Percentiles rank a stretch among this genome's conserved stretches.
These are phyloP conservation scores for Colletotrichum liriopes DNA, from an alignment of 2,329 filamentous ascomycete species.

Conservation along the genomic window DNA sequence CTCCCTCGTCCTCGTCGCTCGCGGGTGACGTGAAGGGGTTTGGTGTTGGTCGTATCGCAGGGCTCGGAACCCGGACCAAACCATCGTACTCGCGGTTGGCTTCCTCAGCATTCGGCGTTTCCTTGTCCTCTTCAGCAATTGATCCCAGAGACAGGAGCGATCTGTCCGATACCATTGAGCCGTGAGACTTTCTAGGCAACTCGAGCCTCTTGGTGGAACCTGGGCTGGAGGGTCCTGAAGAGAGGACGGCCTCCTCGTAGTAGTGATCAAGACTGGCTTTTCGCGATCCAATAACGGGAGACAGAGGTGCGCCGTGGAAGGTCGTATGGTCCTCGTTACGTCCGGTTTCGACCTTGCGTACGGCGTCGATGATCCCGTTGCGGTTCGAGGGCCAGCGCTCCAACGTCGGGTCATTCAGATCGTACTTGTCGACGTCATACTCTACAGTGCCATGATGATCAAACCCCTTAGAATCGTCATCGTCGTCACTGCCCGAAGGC, in stretches of 20 bases:
- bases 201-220: slow-evolving; percentile 49
- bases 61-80: slow-evolving; percentile 50
- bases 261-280: slow-evolving; percentile 55
- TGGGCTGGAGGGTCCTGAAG: slow-evolving; percentile 55
- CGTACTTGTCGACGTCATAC: slow-evolving; percentile 50
- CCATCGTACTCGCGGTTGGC: slow-evolving; percentile 35
- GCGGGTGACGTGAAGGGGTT: slow-evolving; percentile 45
- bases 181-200: slow-evolving; percentile 48
- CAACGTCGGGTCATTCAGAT: slow-evolving; percentile 64
- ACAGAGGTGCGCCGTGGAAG: slow-evolving; percentile 54
- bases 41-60: slow-evolving; percentile 45
- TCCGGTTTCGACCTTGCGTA: slow-evolving; percentile 63
- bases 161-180: slow-evolving; percentile 50
- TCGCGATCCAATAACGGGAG: slow-evolving; percentile 54
- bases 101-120: slow-evolving; percentile 35
- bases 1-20: slow-evolving; percentile 60
- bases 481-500: slow-evolving; percentile 51
- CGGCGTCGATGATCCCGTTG: slow-evolving; percentile 60
- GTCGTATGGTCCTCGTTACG: slow-evolving; percentile 57
- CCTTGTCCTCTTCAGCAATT: slow-evolving; percentile 58
- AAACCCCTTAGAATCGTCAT: slow-evolving; percentile 22
- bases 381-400: slow-evolving; percentile 64
- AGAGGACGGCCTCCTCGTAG: slow-evolving; percentile 53
- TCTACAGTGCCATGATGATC: slow-evolving; percentile 40
- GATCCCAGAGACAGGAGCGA: slow-evolving; percentile 61